Percentiles rank a stretch among this genome's conserved stretches.
phyloP scores from a whole-genome alignment of 2,329 filamentous ascomycete genomes.

The Fusarium acutatum region DNA sequence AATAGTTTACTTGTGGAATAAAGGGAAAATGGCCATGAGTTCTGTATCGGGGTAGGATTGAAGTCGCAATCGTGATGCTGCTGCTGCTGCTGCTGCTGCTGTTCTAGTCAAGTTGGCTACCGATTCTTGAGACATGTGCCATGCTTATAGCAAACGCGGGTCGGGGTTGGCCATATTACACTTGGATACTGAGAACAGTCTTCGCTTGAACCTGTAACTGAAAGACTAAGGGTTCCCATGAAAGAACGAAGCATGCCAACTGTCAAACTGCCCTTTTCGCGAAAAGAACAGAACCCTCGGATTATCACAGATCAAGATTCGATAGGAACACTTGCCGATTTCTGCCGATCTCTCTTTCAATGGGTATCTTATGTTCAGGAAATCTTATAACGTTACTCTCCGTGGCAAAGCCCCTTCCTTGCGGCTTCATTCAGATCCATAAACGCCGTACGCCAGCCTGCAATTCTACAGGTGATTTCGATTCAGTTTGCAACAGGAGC shows the following conservation, averaged over 20 bases:
- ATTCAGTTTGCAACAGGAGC: neutral
- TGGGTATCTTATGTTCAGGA: neutral
- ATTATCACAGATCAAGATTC: neutral
- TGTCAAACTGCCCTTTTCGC: neutral
- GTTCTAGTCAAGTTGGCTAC: neutral
- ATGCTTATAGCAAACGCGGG: neutral
- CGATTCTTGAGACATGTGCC: neutral
- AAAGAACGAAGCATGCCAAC: neutral
- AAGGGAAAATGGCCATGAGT: neutral
- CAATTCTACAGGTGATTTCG: neutral
- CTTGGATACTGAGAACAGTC: neutral
- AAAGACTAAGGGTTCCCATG: neutral
- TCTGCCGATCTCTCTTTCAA: neutral
- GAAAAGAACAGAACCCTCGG: neutral
- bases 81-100: neutral
- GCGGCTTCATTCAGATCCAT: neutral
- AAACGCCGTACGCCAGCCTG: constrained; percentile 11
- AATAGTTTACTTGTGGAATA: neutral
- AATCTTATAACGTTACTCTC: neutral
- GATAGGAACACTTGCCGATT: neutral
- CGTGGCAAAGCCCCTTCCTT: neutral
- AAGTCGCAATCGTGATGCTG: neutral
- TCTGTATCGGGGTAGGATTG: neutral
- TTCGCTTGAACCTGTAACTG: neutral
- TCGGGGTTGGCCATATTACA: neutral